Evolutionary conservation across 345 rosid species (phyloP), one percentile per base, ranked within the genome.

Genomic region (Ceriops tagal): DNA sequence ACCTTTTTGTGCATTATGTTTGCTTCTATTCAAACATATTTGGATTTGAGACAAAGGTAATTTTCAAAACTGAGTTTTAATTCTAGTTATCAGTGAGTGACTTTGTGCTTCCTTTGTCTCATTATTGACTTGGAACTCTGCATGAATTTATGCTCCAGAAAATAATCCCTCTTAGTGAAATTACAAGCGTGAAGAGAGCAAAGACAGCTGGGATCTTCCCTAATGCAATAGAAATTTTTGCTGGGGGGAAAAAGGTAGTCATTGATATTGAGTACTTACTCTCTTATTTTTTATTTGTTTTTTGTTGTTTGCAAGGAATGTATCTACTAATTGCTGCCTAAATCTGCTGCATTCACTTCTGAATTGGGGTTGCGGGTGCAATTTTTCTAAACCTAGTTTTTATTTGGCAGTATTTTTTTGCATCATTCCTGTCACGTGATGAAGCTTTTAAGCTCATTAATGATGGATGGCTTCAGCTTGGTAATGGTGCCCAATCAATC

Each of bases 1-100:
- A 91, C 84, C 88, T 93, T 70, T 93, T 93, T 73, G 73, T 78
- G 64, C 95, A 73, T 68, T 76, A 77, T 75, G 81, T 91, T 75
- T 95, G 99, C 85, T 95, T 95, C 80, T 95, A 95, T 77, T 91
- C 99, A 57, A 95, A 95, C 83, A 95, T 95, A 68, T 95, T 95
- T 87, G 99, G 99, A 62, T 95, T 86, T 83, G 99, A 95, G 85
- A 95, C 99, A 35, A 95, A 95, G 97, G 99, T 92, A 85, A 57
- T 71, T 32, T 67, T 62, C 31, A 67, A 60, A 46, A 10, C 46
- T 73, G 58, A 58, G 53, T 24, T 37, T 30, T 53, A 60, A 37
- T 31, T 55, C 21, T 31, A 18, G 30, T 61, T 26, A 53, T 28
- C 67, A 22, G 51, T 28, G 32, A n/a, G n/a, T 46, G 1, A 55